A percentile compares a stretch with the other conserved stretches of the same genome.
phyloP scores from a whole-genome alignment of 805 yeast species.

The Candida vaughaniae region DNA sequence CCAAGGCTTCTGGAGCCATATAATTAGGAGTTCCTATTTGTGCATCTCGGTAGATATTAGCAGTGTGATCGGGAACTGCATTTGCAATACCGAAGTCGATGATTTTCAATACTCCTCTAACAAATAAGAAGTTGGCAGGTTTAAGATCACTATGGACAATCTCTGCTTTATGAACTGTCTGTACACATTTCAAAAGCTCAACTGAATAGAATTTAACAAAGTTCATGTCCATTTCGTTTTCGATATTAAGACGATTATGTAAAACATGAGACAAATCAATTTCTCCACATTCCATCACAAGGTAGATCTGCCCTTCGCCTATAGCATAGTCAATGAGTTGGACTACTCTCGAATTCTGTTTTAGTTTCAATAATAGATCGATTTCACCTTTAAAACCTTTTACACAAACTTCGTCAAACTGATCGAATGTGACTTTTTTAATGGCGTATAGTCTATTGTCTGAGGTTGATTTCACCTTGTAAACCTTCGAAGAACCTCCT shows the following conservation, averaged over 20 bases:
- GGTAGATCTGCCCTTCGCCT: conserved; percentile 56
- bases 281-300: conserved; percentile 96
- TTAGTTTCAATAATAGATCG: conserved; percentile 61
- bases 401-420: conserved; percentile 72
- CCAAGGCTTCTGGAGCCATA: conserved; percentile 95
- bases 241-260: conserved; percentile 45
- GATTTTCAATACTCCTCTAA: conserved; percentile 78
- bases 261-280: conserved; percentile 83
- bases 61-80: conserved; percentile 88
- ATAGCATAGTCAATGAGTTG: conserved; percentile 72
- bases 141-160: conserved; percentile 81
- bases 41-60: conserved; percentile 82
- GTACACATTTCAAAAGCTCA: conserved; percentile 78
- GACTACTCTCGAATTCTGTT: conserved; percentile 69
- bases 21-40: conserved; percentile 96
- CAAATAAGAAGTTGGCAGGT: conserved; percentile 73
- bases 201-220: conserved; percentile 78
- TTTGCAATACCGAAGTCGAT: conserved; percentile 97
- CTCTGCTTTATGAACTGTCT: conserved; percentile 83
- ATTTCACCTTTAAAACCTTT: conserved; percentile 89
- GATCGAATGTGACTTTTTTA: conserved; percentile 77
- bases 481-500: conserved; percentile 93
- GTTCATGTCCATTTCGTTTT: conserved; percentile 54
- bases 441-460: conserved; percentile 69
- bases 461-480: conserved; percentile 59